Base-by-base conservation (phyloP, 768 basidiomycete species). In the Naganishia vishniacii region DNA sequence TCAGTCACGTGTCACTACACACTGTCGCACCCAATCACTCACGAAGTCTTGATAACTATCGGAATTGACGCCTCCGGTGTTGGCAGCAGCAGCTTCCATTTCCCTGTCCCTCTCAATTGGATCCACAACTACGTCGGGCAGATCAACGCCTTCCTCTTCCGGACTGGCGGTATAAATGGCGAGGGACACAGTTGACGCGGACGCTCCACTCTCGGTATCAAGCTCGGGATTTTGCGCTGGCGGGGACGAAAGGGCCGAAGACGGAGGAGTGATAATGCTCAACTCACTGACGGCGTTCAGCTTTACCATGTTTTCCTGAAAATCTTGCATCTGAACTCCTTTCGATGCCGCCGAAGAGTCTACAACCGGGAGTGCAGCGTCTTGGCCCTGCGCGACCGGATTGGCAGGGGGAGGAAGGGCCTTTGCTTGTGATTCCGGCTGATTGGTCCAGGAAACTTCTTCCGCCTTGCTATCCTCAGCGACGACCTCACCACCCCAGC, bases 21-120 rank as follows among this genome's bases (percentile, higher is more conserved):
- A 62, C 26, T 28, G 8, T 34, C 8, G 18, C 5, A 42, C 29
- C 45, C n/a, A 31, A 15, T 9, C 15, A 73, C 76, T 71, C 46
- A 77, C 74, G 49, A 77, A 74, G 51, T 74, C 73, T 51, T 74
- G 71, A 51, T 77, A 77, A 28, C 66, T 62, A 61, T 71, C 67
- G 34, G 68, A 56, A 46, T 65, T 40, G 23, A 46, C 67, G 12
- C 49, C 58, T 18, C 26, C 56, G 26, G 13, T 40, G 20, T 18
- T 45, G 23, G 64, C 42, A 29, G 47, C 53, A 28, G 59, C 47
- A 49, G 40, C 62, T 28, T 60, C 45, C 62, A 69, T 59, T 7
- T 59, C 29, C 3, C 20, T 29, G 23, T 70, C 72, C 48, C 67
- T 49, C 42, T 70, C 66, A 8, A 66, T 61, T 11, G 73, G 69